phyloP scores from a whole-genome alignment of 2,329 filamentous ascomycete species.

The Didymella sp. region DNA sequence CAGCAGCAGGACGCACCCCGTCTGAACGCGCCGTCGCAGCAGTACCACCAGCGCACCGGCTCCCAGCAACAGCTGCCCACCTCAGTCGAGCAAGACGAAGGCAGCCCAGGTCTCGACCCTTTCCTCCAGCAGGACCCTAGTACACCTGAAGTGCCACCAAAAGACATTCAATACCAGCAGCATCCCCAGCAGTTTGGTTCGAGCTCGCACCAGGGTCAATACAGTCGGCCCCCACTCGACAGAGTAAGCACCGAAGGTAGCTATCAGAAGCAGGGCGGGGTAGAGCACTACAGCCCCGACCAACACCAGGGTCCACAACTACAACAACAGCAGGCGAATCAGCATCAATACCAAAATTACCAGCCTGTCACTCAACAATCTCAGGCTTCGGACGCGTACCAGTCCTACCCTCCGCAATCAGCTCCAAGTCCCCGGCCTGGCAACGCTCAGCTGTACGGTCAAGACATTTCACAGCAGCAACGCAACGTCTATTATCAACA shows the following conservation, averaged over 20 bases:
- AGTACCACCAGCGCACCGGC: constrained; percentile 38
- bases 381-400: constrained; percentile 38
- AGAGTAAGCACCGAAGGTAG: constrained; percentile 50
- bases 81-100: constrained; percentile 49
- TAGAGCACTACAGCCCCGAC: constrained; percentile 50
- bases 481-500: constrained; percentile 46
- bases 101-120: constrained; percentile 44
- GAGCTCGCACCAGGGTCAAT: constrained; percentile 42
- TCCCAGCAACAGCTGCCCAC: constrained; percentile 46
- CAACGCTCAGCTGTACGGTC: constrained; percentile 41
- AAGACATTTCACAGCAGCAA: constrained; percentile 37
- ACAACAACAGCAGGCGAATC: constrained; percentile 35
- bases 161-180: constrained; percentile 44
- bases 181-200: constrained; percentile 26
- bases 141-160: constrained; percentile 46
- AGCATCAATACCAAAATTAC: constrained; percentile 43
- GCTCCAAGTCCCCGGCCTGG: constrained; percentile 39
- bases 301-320: constrained; percentile 42
- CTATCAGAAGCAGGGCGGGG: constrained; percentile 49
- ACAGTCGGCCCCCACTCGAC: constrained; percentile 48
- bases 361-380: constrained; percentile 34
- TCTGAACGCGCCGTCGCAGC: constrained; percentile 28
- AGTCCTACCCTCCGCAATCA: constrained; percentile 43
- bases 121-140: constrained; percentile 46
- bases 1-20: constrained; percentile 36